Percentiles rank a stretch among this genome's conserved stretches.
phyloP scores from a whole-genome alignment of 2,329 filamentous ascomycete species.

The Cryphonectria nitschkei region DNA sequence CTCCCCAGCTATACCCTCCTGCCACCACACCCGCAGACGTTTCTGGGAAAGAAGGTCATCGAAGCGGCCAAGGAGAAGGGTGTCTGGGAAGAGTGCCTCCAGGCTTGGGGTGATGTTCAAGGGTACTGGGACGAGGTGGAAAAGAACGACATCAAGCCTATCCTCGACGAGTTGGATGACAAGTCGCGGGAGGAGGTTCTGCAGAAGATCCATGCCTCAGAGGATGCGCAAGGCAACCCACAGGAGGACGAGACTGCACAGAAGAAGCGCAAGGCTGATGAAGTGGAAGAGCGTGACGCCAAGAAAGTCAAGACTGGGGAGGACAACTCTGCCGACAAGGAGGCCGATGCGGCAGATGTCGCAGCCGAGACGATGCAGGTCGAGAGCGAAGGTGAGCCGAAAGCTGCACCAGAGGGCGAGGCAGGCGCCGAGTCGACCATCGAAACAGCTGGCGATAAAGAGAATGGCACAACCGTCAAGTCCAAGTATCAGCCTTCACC shows the following conservation, averaged over 20 bases:
- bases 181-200: conserved; percentile 66
- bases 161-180: conserved; percentile 65
- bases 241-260: conserved; percentile 8
- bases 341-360: background rate
- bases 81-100: conserved; percentile 68
- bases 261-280: conserved; percentile 27
- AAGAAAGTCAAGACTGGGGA: conserved; percentile 27
- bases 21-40: conserved; percentile 88
- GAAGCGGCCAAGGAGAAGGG: conserved; percentile 75
- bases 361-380: background rate
- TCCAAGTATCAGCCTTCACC: conserved; percentile 46
- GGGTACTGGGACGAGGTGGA: conserved; percentile 85
- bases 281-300: conserved; percentile 9
- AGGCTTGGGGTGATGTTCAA: conserved; percentile 75
- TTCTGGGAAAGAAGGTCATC: conserved; percentile 80
- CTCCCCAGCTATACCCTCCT: conserved; percentile 92
- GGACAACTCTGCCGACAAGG: background rate
- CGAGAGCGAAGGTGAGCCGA: conserved; percentile 21
- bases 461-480: conserved; percentile 25
- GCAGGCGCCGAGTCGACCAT: conserved; percentile 16
- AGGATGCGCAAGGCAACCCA: conserved; percentile 25
- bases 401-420: conserved; percentile 8
- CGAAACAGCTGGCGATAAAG: conserved; percentile 7
- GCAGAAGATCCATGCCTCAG: conserved; percentile 58
- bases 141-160: conserved; percentile 76